Percentiles rank a stretch among this genome's conserved stretches.
Conservation (phyloP, 805 yeast species). For the Cephaloascus albidus region DNA sequence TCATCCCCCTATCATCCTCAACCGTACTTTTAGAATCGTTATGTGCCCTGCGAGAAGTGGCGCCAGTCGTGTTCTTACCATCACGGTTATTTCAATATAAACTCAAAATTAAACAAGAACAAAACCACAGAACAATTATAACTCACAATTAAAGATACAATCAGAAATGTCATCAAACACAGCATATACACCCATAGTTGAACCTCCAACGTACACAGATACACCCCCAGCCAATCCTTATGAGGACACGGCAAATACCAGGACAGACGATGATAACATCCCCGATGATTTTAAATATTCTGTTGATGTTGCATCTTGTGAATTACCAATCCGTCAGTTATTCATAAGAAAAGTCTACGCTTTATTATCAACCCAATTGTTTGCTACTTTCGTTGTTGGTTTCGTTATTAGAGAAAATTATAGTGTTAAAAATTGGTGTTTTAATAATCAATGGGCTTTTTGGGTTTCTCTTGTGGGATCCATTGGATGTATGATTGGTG, state of each 20-base stretch:
- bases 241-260: slow-evolving; percentile 6
- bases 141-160: too few species aligned
- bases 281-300: slow-evolving; percentile 81
- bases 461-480: slow-evolving; percentile 49
- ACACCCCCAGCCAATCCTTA: slow-evolving; percentile 4
- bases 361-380: slow-evolving; percentile 54
- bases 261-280: slow-evolving; percentile 24
- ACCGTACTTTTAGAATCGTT: too few species aligned
- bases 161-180: not conserved
- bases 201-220: slow-evolving; percentile 14
- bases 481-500: slow-evolving; percentile 55
- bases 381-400: slow-evolving; percentile 52
- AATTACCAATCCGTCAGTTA: slow-evolving; percentile 62
- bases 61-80: too few species aligned
- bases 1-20: too few species aligned
- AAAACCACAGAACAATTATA: too few species aligned
- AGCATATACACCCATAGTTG: slow-evolving; percentile 3
- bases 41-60: too few species aligned
- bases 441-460: slow-evolving; percentile 49
- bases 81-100: too few species aligned
- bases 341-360: slow-evolving; percentile 76
- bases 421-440: slow-evolving; percentile 42
- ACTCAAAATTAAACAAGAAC: too few species aligned
- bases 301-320: slow-evolving; percentile 70
- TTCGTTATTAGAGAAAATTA: slow-evolving; percentile 35